A percentile compares a stretch with the other conserved stretches of the same genome.
Evolutionary conservation across 306 rosid species (phyloP).

Genomic region (Lupinus albus): DNA sequence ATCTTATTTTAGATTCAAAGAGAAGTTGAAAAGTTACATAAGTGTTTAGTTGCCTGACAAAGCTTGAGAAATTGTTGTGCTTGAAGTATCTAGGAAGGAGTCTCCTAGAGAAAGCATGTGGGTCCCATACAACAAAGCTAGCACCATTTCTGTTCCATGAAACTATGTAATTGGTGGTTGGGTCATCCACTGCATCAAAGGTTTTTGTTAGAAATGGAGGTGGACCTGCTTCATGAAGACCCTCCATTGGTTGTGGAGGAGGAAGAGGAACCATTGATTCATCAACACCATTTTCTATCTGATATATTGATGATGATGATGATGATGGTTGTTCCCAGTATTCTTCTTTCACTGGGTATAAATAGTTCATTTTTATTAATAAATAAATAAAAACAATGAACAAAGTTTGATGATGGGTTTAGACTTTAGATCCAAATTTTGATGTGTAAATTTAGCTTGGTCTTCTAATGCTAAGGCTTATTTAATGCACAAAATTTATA

Average conservation of each 20-base stretch:
- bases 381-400: not conserved
- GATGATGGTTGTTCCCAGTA: slow-evolving; percentile 48
- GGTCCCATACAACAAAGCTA: slow-evolving; percentile 90
- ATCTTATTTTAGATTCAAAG: not conserved
- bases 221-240: slow-evolving; percentile 79
- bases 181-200: slow-evolving; percentile 80
- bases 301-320: slow-evolving; percentile 37
- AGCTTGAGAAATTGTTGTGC: slow-evolving; percentile 93
- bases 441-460: not conserved
- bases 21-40: slow-evolving; percentile 58
- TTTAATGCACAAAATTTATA: not conserved
- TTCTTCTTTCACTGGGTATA: slow-evolving; percentile 65
- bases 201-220: slow-evolving; percentile 93
- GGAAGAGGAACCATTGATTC: slow-evolving; percentile 21
- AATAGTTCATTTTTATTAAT: slow-evolving; percentile 47
- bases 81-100: slow-evolving; percentile 83
- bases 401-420: not conserved
- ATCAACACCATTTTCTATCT: slow-evolving; percentile 39
- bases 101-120: slow-evolving; percentile 63
- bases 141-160: slow-evolving; percentile 80
- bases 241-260: slow-evolving; percentile 79
- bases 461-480: not conserved
- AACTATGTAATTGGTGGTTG: slow-evolving; percentile 54
- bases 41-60: slow-evolving; percentile 94
- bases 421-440: not conserved